Evolutionary conservation across 225 moss, liverwort and hornwort genomes (phyloP).

Genomic region (Pleurozium schreberi): DNA sequence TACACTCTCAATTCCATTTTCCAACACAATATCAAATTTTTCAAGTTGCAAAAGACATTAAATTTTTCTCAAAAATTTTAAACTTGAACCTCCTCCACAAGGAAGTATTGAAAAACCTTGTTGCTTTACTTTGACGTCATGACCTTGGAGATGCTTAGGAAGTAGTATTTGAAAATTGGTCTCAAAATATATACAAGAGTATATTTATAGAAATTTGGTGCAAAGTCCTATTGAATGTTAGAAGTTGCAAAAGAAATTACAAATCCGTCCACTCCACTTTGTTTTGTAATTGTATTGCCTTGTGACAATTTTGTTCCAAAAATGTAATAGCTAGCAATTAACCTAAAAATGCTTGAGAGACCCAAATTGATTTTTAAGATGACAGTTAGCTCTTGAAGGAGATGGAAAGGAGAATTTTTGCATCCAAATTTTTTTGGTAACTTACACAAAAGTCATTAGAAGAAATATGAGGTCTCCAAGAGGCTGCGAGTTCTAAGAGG

Average conservation of each 20-base stretch:
- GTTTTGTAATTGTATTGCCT: neutral
- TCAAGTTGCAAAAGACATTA: neutral
- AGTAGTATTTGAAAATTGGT: neutral
- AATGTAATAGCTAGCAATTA: neutral
- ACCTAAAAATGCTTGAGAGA: accelerated
- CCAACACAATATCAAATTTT: neutral
- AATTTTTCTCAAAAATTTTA: neutral
- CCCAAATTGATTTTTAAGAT: no score
- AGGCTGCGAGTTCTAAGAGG: no score
- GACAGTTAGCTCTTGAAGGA: neutral
- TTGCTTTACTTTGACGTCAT: neutral
- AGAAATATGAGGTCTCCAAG: no score
- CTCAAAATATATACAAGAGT: no score
- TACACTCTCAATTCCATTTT: neutral
- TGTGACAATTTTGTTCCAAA: neutral
- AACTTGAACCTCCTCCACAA: neutral
- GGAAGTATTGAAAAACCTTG: neutral
- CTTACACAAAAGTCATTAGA: no score
- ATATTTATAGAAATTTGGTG: neutral
- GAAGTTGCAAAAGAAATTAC: neutral
- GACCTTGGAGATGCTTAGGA: accelerated
- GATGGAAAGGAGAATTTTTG: neutral
- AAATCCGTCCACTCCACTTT: no score
- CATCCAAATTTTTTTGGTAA: neutral
- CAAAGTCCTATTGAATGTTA: neutral